phyloP scores from a whole-genome alignment of 176 grass and related monocot species.

The Triticum timopheevii region DNA sequence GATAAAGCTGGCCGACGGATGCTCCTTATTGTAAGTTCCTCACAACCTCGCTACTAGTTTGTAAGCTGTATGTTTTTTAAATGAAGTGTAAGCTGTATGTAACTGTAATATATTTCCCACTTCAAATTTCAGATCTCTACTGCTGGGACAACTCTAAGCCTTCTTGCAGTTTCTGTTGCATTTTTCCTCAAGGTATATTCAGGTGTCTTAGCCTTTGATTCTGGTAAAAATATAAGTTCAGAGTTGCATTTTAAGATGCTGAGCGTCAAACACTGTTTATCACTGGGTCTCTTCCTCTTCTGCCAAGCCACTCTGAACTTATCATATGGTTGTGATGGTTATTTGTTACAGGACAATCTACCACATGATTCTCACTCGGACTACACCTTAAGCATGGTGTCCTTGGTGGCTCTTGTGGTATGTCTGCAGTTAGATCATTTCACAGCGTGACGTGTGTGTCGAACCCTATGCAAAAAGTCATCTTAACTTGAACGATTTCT shows the following conservation, averaged over 20 bases:
- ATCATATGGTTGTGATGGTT: not conserved
- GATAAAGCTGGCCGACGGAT: conserved; percentile 92
- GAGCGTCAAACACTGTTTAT: not conserved
- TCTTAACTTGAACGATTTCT: conserved; percentile 17
- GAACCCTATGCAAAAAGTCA: not conserved
- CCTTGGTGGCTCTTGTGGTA: conserved; percentile 89
- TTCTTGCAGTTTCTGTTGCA: conserved; percentile 77
- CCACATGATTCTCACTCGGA: conserved; percentile 51
- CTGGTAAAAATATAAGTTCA: not conserved
- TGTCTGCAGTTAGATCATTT: conserved; percentile 17
- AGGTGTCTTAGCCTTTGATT: not conserved
- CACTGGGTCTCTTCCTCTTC: not conserved
- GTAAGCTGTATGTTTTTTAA: too few relatives aligned
- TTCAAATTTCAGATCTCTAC: conserved; percentile 60
- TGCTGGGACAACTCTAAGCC: conserved; percentile 67
- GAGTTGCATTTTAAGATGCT: not conserved
- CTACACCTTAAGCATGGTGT: conserved; percentile 71
- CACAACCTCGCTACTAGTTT: too few relatives aligned
- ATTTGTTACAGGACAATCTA: conserved; percentile 54
- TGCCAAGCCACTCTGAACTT: not conserved
- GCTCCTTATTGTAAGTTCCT: conserved; percentile 84
- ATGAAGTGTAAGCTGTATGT: not conserved
- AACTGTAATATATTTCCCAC: conserved; percentile 3
- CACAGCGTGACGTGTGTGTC: not conserved
- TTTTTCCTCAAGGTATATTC: conserved; percentile 82